A percentile compares a stretch with the other conserved stretches of the same genome.
phyloP scores from a whole-genome alignment of 352 stramenopile species.

The Globisporangium paddicum region DNA sequence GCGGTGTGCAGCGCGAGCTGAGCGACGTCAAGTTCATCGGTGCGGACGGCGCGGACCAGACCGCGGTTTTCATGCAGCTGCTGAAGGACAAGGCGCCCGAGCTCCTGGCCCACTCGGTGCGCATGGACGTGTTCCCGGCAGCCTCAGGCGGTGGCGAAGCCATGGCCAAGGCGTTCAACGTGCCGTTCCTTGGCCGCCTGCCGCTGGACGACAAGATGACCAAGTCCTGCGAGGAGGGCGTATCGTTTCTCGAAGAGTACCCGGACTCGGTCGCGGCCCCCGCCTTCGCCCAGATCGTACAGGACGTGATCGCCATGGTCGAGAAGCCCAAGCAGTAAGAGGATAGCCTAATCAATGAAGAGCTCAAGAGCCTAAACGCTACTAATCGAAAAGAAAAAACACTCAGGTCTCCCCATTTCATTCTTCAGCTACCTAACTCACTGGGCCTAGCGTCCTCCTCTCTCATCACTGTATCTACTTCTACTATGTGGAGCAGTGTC shows the following conservation, averaged over 20 bases:
- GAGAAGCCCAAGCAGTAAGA: conserved; percentile 32
- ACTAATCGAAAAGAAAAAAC: not conserved
- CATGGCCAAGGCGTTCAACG: conserved; percentile 95
- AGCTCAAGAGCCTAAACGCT: too few species aligned
- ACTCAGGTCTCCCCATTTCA: not conserved
- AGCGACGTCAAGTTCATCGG: conserved; percentile 66
- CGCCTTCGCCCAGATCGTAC: conserved; percentile 70
- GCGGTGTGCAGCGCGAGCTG: conserved; percentile 84
- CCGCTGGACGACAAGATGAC: conserved; percentile 98
- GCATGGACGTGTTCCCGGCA: conserved; percentile 90
- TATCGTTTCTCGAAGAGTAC: conserved; percentile 91
- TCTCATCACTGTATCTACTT: not conserved
- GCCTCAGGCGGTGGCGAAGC: conserved; percentile 82
- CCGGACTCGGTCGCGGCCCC: conserved; percentile 62
- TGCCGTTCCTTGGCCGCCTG: conserved; percentile 96
- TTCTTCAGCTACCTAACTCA: not conserved
- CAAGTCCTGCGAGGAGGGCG: conserved; percentile 93
- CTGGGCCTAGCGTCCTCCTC: not conserved
- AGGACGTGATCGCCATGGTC: conserved; percentile 57
- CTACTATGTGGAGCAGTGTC: not conserved
- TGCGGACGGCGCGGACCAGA: conserved; percentile 50
- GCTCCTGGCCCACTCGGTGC: conserved; percentile 45
- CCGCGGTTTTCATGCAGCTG: conserved; percentile 59
- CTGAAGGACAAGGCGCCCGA: conserved; percentile 86
- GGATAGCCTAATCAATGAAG: too few species aligned